Base-by-base conservation (phyloP, 1,284 basidiomycete genomes). In the Naganishia sp. region DNA sequence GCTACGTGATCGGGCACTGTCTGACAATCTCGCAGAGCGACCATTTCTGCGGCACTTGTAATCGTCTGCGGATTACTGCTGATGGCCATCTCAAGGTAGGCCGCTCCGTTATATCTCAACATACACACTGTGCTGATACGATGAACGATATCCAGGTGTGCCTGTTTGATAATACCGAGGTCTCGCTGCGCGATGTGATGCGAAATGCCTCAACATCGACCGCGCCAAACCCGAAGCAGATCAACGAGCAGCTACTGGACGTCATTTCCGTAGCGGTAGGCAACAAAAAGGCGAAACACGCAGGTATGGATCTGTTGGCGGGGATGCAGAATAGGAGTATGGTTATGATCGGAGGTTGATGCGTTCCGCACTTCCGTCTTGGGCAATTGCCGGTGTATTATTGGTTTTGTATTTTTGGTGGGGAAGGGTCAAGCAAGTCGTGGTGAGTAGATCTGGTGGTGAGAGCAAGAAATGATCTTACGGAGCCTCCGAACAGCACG, bases 21-120 rank as follows among this genome's bases (percentile, higher is more conserved):
- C n/a, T 23, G 11, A 25, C 46, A 6, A 5, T 10, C 5, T 39
- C 28, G 7, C 43, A 70, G 70, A 92, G 90, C 36, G 90, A 94
- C 77, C 90, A 93, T 78, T 93, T 94, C 74, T 94, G 92, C 77
- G 84, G 86, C 4, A 87, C 87, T 1, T 94, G 92, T 80, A 92
- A 92, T 75, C 84, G 91, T 69, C 81, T 94, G 64, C 84, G 92
- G 49, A 82, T 94, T 57, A 92, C 90, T 39, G 89, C 91, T 16
- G 92, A 94, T 75, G 92, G 92, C 5, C 86, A 93, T 75, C 89
- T 94, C 73, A 94, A 94, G 84, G 91, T 87, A 72, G 72, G 52
- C 21, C 31, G 44, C 53, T 61, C 6, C n/a, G 31, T 36, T 64
- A 52, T 33, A 64, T 21, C 49, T 39, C 45, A 39, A 9, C 36